Evolutionary conservation across 78 protist genomes (phyloP).

Genomic region (Capsaspora owczarzaki): DNA sequence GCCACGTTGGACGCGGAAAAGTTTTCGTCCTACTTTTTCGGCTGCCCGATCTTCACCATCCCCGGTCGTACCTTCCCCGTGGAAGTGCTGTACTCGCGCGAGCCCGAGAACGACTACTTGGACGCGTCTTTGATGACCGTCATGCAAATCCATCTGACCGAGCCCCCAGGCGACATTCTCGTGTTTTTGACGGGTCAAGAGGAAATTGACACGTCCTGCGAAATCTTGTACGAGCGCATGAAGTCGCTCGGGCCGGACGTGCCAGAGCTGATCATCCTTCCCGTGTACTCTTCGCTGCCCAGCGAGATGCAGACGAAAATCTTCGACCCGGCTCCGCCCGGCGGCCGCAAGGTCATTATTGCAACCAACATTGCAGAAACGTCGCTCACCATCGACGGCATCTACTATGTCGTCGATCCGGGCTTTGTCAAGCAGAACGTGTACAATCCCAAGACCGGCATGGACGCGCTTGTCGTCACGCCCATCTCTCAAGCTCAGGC

Average conservation of each 20-base stretch:
- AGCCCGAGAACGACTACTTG: conserved; percentile 94
- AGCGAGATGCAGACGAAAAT: conserved; percentile 85
- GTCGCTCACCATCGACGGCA: conserved; percentile 80
- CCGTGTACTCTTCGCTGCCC: conserved; percentile 87
- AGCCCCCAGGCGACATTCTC: conserved; percentile 95
- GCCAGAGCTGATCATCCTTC: conserved; percentile 83
- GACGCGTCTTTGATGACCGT: conserved; percentile 92
- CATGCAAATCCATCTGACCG: conserved; percentile 88
- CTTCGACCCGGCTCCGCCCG: conserved; percentile 90
- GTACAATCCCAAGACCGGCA: conserved; percentile 85
- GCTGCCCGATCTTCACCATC: conserved; percentile 82
- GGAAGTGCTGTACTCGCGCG: conserved; percentile 77
- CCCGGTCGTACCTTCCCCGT: conserved; percentile 94
- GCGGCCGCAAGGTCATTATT: conserved; percentile 59
- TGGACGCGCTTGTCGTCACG: conserved; percentile 94
- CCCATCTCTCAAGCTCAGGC: conserved; percentile 94
- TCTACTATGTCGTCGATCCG: conserved; percentile 79
- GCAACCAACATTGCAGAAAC: conserved; percentile 87
- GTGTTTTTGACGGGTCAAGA: conserved; percentile 82
- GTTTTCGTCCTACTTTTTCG: conserved; percentile 85
- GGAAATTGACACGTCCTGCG: conserved; percentile 95
- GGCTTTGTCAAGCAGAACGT: conserved; percentile 92
- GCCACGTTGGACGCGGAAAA: conserved; percentile 98
- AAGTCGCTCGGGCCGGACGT: conserved; percentile 65
- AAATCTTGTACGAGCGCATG: conserved; percentile 91